These are phyloP conservation scores for Linaria vulgaris DNA, from an alignment of 257 asterid species.

Conservation along the genomic window DNA sequence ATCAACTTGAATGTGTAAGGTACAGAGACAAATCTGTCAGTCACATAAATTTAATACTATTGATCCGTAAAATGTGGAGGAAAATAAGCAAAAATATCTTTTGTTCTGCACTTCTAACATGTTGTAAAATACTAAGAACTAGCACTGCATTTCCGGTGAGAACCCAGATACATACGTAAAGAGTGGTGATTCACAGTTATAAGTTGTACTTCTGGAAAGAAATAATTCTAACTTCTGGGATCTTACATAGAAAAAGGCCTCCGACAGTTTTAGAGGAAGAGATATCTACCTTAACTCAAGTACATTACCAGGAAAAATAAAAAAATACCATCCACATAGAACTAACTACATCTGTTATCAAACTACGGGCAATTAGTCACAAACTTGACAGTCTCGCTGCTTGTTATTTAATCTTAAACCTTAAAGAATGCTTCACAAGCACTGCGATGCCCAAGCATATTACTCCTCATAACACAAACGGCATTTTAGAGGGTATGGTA, in stretches of 20 bases:
- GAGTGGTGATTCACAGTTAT: too few relatives aligned
- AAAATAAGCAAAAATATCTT: background rate
- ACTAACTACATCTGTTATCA: background rate
- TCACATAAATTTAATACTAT: background rate
- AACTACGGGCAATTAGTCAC: background rate
- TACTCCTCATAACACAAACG: background rate
- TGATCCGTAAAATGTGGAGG: background rate
- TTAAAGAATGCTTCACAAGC: background rate
- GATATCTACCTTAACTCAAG: too few relatives aligned
- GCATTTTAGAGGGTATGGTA: background rate
- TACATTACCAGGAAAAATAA: too few relatives aligned
- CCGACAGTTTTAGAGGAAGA: too few relatives aligned
- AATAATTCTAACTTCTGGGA: too few relatives aligned
- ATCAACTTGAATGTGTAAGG: slow-evolving; percentile 2
- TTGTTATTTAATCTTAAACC: background rate
- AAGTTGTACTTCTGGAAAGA: too few relatives aligned
- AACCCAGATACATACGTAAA: too few relatives aligned
- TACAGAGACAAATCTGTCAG: background rate
- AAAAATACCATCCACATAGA: background rate
- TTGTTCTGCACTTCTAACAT: background rate
- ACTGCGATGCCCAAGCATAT: background rate
- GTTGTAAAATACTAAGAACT: background rate
- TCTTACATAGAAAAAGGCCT: too few relatives aligned
- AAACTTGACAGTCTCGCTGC: slow-evolving; percentile 8
- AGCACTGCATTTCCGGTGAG: too few relatives aligned